Base-by-base conservation (phyloP, 495 filamentous ascomycete species). In the Penicillium simplicissimum region DNA sequence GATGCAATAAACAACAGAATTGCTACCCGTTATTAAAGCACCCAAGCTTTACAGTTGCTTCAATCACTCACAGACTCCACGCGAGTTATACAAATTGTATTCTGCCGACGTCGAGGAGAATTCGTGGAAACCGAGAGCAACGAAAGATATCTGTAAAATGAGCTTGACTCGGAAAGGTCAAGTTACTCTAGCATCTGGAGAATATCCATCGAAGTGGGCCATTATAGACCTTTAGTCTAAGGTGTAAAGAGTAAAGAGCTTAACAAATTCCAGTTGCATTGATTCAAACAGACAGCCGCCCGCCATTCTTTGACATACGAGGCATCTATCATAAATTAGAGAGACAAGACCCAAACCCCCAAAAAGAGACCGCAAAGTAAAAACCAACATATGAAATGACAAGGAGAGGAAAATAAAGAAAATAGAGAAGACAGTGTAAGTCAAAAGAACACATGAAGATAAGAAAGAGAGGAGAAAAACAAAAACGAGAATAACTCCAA, bases 261-360 rank as follows among this genome's bases (percentile, higher is more conserved):
- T 23, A 19, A 23, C n/a, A 2, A 37, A 52, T 13, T 38, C 1
- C 47, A 38, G 15, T 42, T 19, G 17, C 8, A 48, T 55, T 37
- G 28, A 55, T 52, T 31, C 23, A 52, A 60, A 40, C 37, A 60
- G 36, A 60, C 10, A 47, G 17, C 58, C 58, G 15, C 58, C 49
- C 58, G 40, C 58, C 58, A 38, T 28, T 60, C 58, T 60, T 55
- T 60, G 37, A 55, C 40, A 55, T 55, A 48, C n/a, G 37, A 45
- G 49, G 23, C 33, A 55, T 60, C 58, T 54, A 55, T 43, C 21
- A 3, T 45, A n/a, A 21, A 34, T 54, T 35, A 36, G 51, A 35
- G 1, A 38, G 31, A 11, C 17, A 28, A 52, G 19, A n/a, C n/a
- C 47, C 57, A 19, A 21, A 34, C 36, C 34, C 53, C 56, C 8